A percentile compares a stretch with the other conserved stretches of the same genome.
Conservation (phyloP, 176 grass and related monocot species). For the Avena eriantha region DNA sequence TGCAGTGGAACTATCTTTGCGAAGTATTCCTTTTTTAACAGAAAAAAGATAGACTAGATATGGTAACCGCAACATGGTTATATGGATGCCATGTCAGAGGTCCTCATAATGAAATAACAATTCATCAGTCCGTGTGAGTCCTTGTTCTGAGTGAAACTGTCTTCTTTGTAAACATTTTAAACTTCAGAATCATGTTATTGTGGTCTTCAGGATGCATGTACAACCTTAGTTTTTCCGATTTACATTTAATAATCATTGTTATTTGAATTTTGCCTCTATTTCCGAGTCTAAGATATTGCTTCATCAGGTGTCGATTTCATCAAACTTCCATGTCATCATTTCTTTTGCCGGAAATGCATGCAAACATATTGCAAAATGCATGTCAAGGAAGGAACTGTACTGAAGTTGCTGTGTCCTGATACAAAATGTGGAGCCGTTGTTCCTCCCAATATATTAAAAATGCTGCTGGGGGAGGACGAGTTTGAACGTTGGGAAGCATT, state of each 20-base stretch:
- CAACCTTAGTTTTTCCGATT: constrained; percentile 24
- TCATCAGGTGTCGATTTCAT: constrained; percentile 67
- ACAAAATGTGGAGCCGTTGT: constrained; percentile 60
- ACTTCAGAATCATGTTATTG: background rate
- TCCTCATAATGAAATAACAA: background rate
- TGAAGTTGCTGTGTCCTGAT: constrained; percentile 73
- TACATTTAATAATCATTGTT: constrained; percentile 17
- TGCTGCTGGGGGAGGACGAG: constrained; percentile 59
- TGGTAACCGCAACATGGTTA: background rate
- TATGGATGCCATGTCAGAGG: background rate
- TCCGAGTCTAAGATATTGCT: constrained; percentile 31
- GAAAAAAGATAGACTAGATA: background rate
- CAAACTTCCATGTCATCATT: constrained; percentile 78
- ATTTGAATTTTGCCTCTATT: constrained; percentile 19
- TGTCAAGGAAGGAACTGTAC: constrained; percentile 71
- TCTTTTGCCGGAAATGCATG: constrained; percentile 85
- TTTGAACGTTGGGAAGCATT: constrained; percentile 77
- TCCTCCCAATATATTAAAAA: constrained; percentile 74
- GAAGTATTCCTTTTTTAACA: background rate
- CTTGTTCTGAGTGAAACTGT: constrained; percentile 18
- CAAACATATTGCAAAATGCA: constrained; percentile 73
- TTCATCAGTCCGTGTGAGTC: background rate
- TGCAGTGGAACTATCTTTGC: background rate
- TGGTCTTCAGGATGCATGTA: background rate
- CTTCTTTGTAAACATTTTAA: constrained; percentile 22